Base-by-base conservation (phyloP, 306 rosid species). In the Prunus dulcis region DNA sequence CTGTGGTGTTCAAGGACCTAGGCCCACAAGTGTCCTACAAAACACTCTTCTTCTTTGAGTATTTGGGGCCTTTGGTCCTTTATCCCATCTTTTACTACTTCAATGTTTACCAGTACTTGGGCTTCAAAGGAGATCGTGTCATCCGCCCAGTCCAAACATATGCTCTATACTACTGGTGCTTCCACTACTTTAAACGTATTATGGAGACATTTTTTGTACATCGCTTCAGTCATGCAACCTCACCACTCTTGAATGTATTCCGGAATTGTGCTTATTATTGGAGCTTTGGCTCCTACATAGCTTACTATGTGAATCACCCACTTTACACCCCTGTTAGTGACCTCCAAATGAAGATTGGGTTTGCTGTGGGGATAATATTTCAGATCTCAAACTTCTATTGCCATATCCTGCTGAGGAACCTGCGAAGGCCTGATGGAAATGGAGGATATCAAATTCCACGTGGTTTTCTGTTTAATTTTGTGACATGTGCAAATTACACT, bases 201-300 rank as follows among this genome's bases (percentile, higher is more conserved):
- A 73, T 92, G 88, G 99, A 96, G 78, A 96, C 99, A 8, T 92
- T 91, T 82, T 96, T 92, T 1, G 84, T 96, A 64, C 98, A 96
- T 87, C 89, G 98, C 81, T 96, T 95, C 86, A 96, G 99, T 80
- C 99, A 96, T 60, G 97, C 99, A 23, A 92, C 99, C 73, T 96
- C 99, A 23, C 99, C 99, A 25, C 87, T 96, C 55, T 88, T 96
- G 53, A 92, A 96, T 77, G 99, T 96, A 78, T 89, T 91, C 14
- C 92, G 99, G n/a, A 96, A 96, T 77, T 96, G 99, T 73, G 96
- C 97, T 46, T 96, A 96, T 80, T 96, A 96, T 81, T 96, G 98
- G 99, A 78, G 90, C 23, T 96, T 96, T 82, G 99, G 97, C 45
- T 53, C 86, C 15, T 91, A 78, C 28, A 84, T 96, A 85, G 91